These are phyloP conservation scores for Gossypium schwendimanii DNA, from an alignment of 441 rosid species.

Conservation along the genomic window DNA sequence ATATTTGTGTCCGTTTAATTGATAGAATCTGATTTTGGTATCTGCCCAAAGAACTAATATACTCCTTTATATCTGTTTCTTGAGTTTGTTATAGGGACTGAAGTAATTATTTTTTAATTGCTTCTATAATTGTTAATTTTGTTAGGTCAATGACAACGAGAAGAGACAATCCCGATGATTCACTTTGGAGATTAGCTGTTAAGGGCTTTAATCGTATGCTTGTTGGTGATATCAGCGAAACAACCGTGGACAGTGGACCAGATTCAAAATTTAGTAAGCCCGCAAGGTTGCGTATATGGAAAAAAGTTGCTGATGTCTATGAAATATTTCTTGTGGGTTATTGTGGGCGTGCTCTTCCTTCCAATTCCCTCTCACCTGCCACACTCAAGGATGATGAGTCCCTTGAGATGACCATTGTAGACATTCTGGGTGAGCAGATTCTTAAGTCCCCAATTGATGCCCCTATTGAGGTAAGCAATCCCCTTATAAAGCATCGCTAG, in stretches of 20 bases:
- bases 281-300: conserved; percentile 77
- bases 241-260: conserved; percentile 28
- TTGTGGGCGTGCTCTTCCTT: conserved; percentile 92
- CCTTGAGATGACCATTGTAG: conserved; percentile 75
- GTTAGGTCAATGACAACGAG: conserved; percentile 90
- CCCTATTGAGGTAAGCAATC: conserved; percentile 63
- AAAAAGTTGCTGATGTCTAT: conserved; percentile 91
- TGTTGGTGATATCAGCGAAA: conserved; percentile 52
- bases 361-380: conserved; percentile 57
- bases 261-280: conserved; percentile 55
- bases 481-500: conserved; percentile 2
- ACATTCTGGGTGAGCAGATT: conserved; percentile 72
- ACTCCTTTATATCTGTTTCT: background rate
- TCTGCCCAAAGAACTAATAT: background rate
- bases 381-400: conserved; percentile 63
- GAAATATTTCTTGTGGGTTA: conserved; percentile 92
- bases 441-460: conserved; percentile 76
- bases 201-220: conserved; percentile 83
- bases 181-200: conserved; percentile 88
- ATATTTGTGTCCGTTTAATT: background rate
- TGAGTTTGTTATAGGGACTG: background rate
- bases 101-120: background rate
- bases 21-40: background rate
- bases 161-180: conserved; percentile 92
- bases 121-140: conserved; percentile 15